Percentiles rank a stretch among this genome's conserved stretches.
Conservation (phyloP, 2,329 filamentous ascomycete genomes). For the Neophaeococcomyces mojaviensis region DNA sequence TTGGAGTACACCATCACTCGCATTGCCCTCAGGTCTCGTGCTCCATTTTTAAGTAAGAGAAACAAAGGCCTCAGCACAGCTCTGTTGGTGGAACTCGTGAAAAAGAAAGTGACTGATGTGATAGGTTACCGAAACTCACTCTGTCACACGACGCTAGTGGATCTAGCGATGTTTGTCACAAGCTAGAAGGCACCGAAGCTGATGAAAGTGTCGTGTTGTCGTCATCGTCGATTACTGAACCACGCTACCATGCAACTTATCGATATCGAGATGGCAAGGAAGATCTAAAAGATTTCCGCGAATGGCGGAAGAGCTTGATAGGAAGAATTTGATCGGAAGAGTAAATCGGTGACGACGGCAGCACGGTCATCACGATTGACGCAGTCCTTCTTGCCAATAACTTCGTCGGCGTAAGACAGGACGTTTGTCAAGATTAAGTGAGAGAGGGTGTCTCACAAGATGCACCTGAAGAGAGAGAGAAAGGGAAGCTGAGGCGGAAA, state of each 20-base stretch:
- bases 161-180: neutral
- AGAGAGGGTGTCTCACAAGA: too few relatives aligned
- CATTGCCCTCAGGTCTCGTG: neutral
- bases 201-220: neutral
- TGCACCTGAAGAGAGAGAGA: too few relatives aligned
- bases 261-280: neutral
- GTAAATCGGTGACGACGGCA: too few relatives aligned
- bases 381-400: too few relatives aligned
- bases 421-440: too few relatives aligned
- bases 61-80: neutral
- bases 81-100: neutral
- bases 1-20: too few relatives aligned
- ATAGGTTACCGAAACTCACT: slow-evolving; percentile 2
- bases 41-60: neutral
- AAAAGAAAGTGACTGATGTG: neutral
- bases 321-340: too few relatives aligned
- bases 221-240: neutral
- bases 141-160: neutral
- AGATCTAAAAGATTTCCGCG: neutral
- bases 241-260: too few relatives aligned
- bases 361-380: too few relatives aligned
- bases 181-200: neutral
- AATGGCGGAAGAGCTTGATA: too few relatives aligned
- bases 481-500: too few relatives aligned
- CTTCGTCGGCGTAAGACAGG: too few relatives aligned